phyloP scores from a whole-genome alignment of 2,329 filamentous ascomycete genomes.

The Aspergillus ibericus region DNA sequence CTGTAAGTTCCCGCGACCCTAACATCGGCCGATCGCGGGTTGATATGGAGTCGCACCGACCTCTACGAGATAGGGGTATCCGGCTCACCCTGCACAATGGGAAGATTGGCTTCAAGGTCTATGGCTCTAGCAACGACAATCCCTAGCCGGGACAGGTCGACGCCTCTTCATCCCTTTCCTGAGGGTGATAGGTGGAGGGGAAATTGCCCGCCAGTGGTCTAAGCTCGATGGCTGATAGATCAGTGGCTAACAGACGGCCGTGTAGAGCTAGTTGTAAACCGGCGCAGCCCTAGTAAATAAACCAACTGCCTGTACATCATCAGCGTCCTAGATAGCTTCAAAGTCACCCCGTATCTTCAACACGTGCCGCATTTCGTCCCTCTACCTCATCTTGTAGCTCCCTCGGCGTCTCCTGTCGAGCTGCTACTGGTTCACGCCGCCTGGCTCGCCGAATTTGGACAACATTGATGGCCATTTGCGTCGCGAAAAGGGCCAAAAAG shows the following conservation, averaged over 20 bases:
- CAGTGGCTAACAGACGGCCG: no score
- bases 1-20: neutral
- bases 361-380: conserved; percentile 5
- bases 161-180: no score
- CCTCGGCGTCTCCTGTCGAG: conserved; percentile 1
- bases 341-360: conserved; percentile 1
- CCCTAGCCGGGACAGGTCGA: neutral
- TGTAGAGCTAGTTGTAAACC: no score
- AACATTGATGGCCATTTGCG: conserved; percentile 31
- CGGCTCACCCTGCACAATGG: neutral
- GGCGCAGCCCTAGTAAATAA: no score
- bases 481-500: conserved; percentile 32
- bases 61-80: neutral
- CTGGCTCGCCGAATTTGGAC: conserved; percentile 28
- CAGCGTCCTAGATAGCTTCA: neutral
- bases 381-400: conserved; percentile 15
- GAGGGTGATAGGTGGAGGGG: no score
- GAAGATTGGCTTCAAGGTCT: neutral
- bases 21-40: neutral
- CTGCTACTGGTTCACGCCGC: conserved; percentile 16
- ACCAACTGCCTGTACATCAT: neutral
- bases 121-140: neutral
- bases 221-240: no score
- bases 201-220: no score
- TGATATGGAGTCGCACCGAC: neutral